phyloP scores from a whole-genome alignment of 1,284 basidiomycete species.

The Melampsora americana region DNA sequence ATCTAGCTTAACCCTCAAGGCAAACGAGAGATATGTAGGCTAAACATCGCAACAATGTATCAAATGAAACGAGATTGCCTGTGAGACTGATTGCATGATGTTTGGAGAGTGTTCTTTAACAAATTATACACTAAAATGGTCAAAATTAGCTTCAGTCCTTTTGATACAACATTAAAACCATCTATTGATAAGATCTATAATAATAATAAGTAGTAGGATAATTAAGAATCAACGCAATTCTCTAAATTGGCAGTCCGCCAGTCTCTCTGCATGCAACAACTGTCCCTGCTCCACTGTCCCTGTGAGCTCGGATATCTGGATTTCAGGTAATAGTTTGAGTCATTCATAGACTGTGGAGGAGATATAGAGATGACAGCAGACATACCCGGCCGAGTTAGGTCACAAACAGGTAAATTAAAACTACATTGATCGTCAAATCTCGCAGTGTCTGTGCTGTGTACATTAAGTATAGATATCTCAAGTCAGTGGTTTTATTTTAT shows the following conservation, averaged over 20 bases:
- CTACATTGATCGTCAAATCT: constrained; percentile 36
- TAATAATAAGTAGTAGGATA: no score
- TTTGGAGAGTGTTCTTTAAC: no score
- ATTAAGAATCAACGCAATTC: no score
- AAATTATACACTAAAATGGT: no score
- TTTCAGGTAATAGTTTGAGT: neutral
- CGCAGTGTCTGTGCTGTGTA: constrained; percentile 18
- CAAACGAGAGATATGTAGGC: no score
- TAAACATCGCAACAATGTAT: no score
- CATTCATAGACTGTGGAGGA: neutral
- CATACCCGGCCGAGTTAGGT: constrained; percentile 36
- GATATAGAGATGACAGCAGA: neutral
- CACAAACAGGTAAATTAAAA: constrained; percentile 40
- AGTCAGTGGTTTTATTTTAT: neutral
- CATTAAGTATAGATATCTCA: neutral
- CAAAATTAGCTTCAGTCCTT: no score
- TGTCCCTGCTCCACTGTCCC: constrained; percentile 35
- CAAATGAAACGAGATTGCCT: no score
- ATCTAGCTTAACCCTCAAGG: no score
- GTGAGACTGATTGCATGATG: no score
- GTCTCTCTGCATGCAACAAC: constrained; percentile 25
- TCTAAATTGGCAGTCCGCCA: constrained; percentile 24
- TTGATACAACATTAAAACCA: no score
- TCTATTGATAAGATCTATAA: no score
- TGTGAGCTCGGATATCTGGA: constrained; percentile 28